Conservation (phyloP, 768 basidiomycete genomes). For the Suillus alpinus region DNA sequence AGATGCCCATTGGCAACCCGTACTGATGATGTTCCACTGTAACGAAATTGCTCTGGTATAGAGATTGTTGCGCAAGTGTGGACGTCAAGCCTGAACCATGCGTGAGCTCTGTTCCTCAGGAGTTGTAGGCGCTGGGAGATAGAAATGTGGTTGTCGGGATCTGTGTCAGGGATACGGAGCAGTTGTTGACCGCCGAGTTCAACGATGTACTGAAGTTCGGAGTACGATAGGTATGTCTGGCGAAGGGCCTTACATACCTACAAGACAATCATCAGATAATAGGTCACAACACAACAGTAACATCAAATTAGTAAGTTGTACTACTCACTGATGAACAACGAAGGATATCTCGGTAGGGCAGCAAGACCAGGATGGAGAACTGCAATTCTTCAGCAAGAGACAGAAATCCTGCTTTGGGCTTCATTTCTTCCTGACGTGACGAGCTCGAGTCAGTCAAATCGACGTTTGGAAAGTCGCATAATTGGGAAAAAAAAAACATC, state of each 20-base stretch:
- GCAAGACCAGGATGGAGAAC: too few relatives aligned
- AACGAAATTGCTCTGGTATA: neutral
- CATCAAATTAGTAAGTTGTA: too few relatives aligned
- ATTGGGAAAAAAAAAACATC: too few relatives aligned
- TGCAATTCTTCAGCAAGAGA: too few relatives aligned
- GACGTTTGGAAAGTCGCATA: too few relatives aligned
- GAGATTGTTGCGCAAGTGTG: neutral
- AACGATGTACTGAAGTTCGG: neutral
- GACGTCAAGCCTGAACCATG: neutral
- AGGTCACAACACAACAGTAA: too few relatives aligned
- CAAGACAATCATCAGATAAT: too few relatives aligned
- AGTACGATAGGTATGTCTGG: neutral
- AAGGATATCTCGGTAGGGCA: too few relatives aligned
- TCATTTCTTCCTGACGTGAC: too few relatives aligned
- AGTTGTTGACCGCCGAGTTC: neutral
- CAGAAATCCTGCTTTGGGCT: too few relatives aligned
- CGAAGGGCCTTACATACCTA: neutral
- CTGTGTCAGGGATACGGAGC: neutral
- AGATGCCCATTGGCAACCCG: neutral
- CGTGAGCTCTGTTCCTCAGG: neutral
- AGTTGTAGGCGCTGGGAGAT: neutral
- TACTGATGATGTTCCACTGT: neutral
- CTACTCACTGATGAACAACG: too few relatives aligned
- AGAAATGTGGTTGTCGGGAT: neutral
- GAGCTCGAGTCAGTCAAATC: too few relatives aligned